phyloP scores from a whole-genome alignment of 2,329 filamentous ascomycete species.

The Bimuria novae-zelandiae region DNA sequence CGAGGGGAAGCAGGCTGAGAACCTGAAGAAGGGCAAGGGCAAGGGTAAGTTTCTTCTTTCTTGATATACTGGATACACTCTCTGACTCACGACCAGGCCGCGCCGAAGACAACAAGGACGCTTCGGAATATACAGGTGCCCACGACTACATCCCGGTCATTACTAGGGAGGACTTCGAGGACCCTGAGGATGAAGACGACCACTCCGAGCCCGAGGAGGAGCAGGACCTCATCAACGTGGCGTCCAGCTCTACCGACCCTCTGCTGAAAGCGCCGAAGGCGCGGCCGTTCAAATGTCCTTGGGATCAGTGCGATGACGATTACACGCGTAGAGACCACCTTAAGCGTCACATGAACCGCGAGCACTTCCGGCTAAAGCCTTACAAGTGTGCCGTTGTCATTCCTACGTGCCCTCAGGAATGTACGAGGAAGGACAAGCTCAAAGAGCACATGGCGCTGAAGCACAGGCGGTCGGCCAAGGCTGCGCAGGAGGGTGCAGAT shows the following conservation, averaged over 20 bases:
- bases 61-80: not conserved
- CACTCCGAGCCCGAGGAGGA: not conserved
- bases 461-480: not conserved
- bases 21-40: not conserved
- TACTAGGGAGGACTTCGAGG: not conserved
- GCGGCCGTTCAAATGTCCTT: not conserved
- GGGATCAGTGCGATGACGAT: not conserved
- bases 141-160: not conserved
- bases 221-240: too few species aligned
- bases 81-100: too few species aligned
- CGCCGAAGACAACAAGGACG: not conserved
- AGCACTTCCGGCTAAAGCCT: not conserved
- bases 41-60: not conserved
- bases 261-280: too few species aligned
- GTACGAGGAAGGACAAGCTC: not conserved
- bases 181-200: not conserved
- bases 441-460: not conserved
- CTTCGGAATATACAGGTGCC: not conserved
- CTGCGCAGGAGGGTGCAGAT: not conserved
- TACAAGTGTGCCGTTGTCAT: not conserved
- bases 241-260: too few species aligned
- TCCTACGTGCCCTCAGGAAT: not conserved
- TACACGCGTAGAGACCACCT: not conserved
- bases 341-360: not conserved
- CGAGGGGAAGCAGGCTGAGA: too few species aligned